Evolutionary conservation across 1,284 basidiomycete species (phyloP), one percentile per base, ranked within the genome.

Genomic region (Ustilago nuda): DNA sequence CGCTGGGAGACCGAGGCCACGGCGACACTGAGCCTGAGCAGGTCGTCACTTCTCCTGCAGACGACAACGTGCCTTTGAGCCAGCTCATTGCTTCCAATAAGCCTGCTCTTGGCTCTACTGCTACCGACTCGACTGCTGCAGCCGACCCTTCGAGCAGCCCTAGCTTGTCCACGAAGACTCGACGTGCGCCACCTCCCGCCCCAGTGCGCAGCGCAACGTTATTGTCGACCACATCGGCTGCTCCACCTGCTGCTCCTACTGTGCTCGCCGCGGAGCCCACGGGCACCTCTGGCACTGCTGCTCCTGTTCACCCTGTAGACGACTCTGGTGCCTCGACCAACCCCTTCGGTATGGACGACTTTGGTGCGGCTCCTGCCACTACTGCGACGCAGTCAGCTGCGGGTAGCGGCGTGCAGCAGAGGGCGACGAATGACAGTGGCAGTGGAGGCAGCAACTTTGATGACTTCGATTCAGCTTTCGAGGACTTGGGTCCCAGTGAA

Each of bases 391-490:
- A 57, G 43, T 17, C n/a, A 13, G 56, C 35, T 39, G 58, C 43
- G n/a, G 4, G 17, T 45, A 45, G n/a, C 43, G 43, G 43, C 43
- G 43, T 19, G 43, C 43, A 45, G 43, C 43, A 45, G 43, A 61
- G 53, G 33, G 37, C n/a, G 7, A 36, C 53, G 15, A 58, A 61
- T 55, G 57, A 73, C 61, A 70, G 69, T 33, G 68, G 61, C 35
- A 64, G 78, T 43, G 70, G n/a, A 19, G 43, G 70, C 35, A 69
- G 59, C 72, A 60, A 68, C 46, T 74, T 82, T 56, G 83, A 85
- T 61, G 84, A 85, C 56, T 85, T 85, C 56, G 84, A 85, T 36
- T 74, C 78, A 36, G 84, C 84, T 0, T 85, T 85, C 53, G 79
- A 82, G 39, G 82, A 84, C 51, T 67, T 85, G 19, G 82, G 83